Percentiles rank a stretch among this genome's conserved stretches.
phyloP scores from a whole-genome alignment of 345 rosid genomes.

The Rhizophora apiculata region DNA sequence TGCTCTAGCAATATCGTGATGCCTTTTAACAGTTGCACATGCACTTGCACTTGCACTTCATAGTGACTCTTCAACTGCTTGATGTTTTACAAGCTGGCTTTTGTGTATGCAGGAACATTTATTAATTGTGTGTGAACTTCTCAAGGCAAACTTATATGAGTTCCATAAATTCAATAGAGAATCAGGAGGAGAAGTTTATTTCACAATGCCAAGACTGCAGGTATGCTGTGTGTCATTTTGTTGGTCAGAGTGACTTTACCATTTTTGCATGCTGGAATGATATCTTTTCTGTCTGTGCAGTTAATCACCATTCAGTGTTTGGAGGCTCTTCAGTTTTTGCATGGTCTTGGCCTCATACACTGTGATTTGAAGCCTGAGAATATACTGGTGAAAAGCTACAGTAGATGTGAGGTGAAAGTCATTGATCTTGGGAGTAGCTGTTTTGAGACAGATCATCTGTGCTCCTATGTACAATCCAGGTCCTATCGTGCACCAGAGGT shows the following conservation, averaged over 20 bases:
- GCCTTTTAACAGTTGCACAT: no score
- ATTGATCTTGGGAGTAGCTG: constrained; percentile 99
- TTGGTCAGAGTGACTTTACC: constrained; percentile 3
- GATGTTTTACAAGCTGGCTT: constrained; percentile 8
- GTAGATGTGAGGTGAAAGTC: constrained; percentile 97
- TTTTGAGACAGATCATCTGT: constrained; percentile 95
- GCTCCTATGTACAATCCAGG: constrained; percentile 98
- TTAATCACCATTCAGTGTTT: constrained; percentile 93
- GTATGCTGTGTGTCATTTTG: constrained; percentile 38
- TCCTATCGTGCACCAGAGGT: constrained; percentile 99
- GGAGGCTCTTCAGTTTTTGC: constrained; percentile 93
- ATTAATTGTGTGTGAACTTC: constrained; percentile 96
- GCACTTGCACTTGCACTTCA: not conserved
- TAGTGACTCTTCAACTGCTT: constrained; percentile 5
- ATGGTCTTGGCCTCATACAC: constrained; percentile 95
- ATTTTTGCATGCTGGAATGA: constrained; percentile 10
- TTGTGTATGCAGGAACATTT: constrained; percentile 79
- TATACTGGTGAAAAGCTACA: constrained; percentile 92
- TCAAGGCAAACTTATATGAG: constrained; percentile 96
- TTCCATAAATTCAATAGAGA: constrained; percentile 97
- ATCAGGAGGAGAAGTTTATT: constrained; percentile 97
- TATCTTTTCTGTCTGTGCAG: constrained; percentile 50
- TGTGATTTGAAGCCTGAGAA: constrained; percentile 98
- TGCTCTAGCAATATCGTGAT: no score
- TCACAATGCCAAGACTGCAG: constrained; percentile 99